Percentiles rank a stretch among this genome's conserved stretches.
Evolutionary conservation across 805 yeast species (phyloP).

Genomic region (Kodamaea kaohsiungensis): DNA sequence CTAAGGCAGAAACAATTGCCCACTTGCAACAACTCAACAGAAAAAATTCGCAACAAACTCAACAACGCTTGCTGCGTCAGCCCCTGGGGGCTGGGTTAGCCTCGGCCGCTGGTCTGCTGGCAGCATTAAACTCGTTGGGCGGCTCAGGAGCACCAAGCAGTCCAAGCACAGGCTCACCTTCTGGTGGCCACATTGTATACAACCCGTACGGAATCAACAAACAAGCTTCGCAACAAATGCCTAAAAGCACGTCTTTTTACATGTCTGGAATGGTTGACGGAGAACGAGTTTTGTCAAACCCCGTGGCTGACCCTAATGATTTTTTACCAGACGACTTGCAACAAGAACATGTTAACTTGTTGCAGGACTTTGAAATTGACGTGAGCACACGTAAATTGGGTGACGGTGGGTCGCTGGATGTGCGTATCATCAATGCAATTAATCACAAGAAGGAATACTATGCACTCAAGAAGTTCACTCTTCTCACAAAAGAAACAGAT

Average conservation of each 20-base stretch:
- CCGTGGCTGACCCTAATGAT: slow-evolving; percentile 68
- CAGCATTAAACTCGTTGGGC: slow-evolving; percentile 3
- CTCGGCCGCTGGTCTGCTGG: neutral
- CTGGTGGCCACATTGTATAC: slow-evolving; percentile 41
- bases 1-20: slow-evolving; percentile 36
- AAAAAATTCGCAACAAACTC: slow-evolving; percentile 13
- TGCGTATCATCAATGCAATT: slow-evolving; percentile 43
- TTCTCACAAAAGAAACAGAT: slow-evolving; percentile 62
- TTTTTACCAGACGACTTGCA: slow-evolving; percentile 55
- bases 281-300: slow-evolving; percentile 54
- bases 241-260: slow-evolving; percentile 26
- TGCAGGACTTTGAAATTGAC: slow-evolving; percentile 55
- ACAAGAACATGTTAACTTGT: slow-evolving; percentile 48
- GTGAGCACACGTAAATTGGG: slow-evolving; percentile 51
- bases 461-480: slow-evolving; percentile 66
- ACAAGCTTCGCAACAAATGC: slow-evolving; percentile 20
- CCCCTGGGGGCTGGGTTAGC: neutral
- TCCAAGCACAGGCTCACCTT: slow-evolving; percentile 17
- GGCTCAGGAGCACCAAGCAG: slow-evolving; percentile 7
- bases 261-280: slow-evolving; percentile 37
- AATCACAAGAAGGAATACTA: slow-evolving; percentile 46
- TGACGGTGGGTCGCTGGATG: slow-evolving; percentile 72
- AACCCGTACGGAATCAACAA: slow-evolving; percentile 64
- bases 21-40: slow-evolving; percentile 35
- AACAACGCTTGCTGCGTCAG: slow-evolving; percentile 4